phyloP scores from a whole-genome alignment of 306 rosid genomes.

The Glycine tomentella region DNA sequence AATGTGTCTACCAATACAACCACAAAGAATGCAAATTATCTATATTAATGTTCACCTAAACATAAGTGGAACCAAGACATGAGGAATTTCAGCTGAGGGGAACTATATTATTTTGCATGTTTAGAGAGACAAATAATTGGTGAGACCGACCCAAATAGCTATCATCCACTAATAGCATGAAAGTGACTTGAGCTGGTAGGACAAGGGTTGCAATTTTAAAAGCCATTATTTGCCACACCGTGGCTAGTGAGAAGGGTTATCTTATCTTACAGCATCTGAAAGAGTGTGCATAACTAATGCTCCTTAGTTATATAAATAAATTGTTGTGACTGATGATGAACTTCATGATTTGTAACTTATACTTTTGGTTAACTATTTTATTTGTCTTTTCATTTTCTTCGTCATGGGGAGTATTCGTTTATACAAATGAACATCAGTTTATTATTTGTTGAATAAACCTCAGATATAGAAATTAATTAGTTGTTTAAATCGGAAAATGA shows the following conservation, averaged over 20 bases:
- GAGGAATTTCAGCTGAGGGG: slow-evolving; percentile 30
- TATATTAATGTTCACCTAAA: slow-evolving; percentile 33
- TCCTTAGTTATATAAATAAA: background rate
- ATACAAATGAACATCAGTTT: too few relatives aligned
- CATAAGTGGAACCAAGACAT: slow-evolving; percentile 37
- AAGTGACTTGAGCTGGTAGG: slow-evolving; percentile 45
- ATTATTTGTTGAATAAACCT: too few relatives aligned
- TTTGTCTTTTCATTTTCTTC: too few relatives aligned
- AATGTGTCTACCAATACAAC: slow-evolving; percentile 45
- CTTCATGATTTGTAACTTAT: background rate
- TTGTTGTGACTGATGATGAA: background rate
- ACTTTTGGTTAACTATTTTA: too few relatives aligned
- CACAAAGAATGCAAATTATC: slow-evolving; percentile 34
- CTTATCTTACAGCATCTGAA: background rate
- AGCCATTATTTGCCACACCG: background rate
- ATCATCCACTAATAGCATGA: slow-evolving; percentile 38
- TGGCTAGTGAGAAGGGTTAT: background rate
- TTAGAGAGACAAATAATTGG: slow-evolving; percentile 46
- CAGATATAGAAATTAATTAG: too few relatives aligned
- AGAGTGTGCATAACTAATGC: background rate
- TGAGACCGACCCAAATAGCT: slow-evolving; percentile 23
- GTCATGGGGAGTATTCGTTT: too few relatives aligned
- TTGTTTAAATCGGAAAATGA: too few relatives aligned
- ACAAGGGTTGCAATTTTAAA: slow-evolving; percentile 17
- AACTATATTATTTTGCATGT: slow-evolving; percentile 19